Evolutionary conservation across 108 stramenopile genomes (phyloP).

Genomic region (Nitzschia sp.): DNA sequence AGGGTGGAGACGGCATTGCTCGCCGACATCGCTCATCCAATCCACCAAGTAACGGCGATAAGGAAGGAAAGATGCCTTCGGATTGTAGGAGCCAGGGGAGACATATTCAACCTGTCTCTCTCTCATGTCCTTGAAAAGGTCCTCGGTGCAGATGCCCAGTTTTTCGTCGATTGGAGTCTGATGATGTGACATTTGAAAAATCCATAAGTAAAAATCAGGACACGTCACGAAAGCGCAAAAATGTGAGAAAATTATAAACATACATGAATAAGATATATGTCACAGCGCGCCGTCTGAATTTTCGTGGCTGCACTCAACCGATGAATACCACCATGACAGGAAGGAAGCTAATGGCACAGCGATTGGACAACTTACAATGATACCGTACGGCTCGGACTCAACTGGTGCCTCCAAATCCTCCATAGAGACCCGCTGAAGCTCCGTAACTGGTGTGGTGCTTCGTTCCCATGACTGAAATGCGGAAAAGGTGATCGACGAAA

Average conservation of each 20-base stretch:
- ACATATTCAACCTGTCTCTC: constrained; percentile 82
- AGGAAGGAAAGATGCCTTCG: constrained; percentile 78
- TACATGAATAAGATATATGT: not conserved
- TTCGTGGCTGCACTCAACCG: not conserved
- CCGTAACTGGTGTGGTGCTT: constrained; percentile 35
- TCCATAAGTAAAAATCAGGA: constrained; percentile 10
- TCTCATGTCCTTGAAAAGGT: constrained; percentile 80
- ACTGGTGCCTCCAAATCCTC: constrained; percentile 26
- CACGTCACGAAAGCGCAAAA: constrained; percentile 1
- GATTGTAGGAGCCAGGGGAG: constrained; percentile 63
- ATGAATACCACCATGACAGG: not conserved
- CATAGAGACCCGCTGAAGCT: constrained; percentile 41
- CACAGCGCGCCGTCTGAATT: too few relatives aligned
- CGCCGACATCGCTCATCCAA: constrained; percentile 93
- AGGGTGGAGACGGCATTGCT: constrained; percentile 79
- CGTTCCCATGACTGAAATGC: constrained; percentile 53
- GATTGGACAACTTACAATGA: constrained; percentile 57
- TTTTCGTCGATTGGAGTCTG: constrained; percentile 65
- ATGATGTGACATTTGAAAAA: not conserved
- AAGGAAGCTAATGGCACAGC: not conserved
- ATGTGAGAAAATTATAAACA: constrained; percentile 2
- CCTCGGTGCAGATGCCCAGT: constrained; percentile 68
- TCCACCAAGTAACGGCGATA: constrained; percentile 89
- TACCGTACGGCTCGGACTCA: constrained; percentile 68
- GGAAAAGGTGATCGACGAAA: not conserved